These are phyloP conservation scores for Leishmania lainsoni DNA, from an alignment of 208 protist genomes.

Conservation along the genomic window DNA sequence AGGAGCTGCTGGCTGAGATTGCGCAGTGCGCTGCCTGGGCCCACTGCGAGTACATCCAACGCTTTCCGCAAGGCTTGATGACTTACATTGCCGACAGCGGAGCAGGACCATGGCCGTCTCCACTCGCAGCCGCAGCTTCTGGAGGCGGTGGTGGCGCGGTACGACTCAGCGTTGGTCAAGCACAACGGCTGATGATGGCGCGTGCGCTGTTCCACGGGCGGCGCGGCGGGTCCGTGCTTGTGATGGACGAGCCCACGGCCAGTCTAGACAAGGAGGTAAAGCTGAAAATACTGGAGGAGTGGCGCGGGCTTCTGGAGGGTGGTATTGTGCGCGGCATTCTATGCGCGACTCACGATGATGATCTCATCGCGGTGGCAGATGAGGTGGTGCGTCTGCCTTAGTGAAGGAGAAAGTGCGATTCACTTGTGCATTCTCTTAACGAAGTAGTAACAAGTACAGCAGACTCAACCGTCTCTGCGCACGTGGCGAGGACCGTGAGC, in stretches of 20 bases:
- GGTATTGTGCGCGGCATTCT: conserved; percentile 51
- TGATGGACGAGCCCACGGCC: conserved; percentile 83
- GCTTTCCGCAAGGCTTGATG: conserved; percentile 64
- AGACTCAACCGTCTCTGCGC: too few species aligned
- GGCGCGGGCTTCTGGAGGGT: conserved; percentile 44
- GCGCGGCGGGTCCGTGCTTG: conserved; percentile 49
- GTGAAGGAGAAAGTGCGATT: not conserved
- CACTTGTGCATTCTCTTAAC: not conserved
- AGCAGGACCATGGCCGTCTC: conserved; percentile 22
- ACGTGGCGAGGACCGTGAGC: too few species aligned
- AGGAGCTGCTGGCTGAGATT: conserved; percentile 37
- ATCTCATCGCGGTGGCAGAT: conserved; percentile 59
- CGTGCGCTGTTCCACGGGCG: conserved; percentile 65
- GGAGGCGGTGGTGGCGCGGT: conserved; percentile 33
- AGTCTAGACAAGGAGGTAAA: conserved; percentile 63
- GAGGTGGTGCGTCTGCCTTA: conserved; percentile 44
- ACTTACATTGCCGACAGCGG: conserved; percentile 53
- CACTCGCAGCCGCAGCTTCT: conserved; percentile 16
- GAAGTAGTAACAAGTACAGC: not conserved
- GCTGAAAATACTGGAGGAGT: conserved; percentile 45
- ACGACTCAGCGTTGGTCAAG: conserved; percentile 73
- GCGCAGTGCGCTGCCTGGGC: conserved; percentile 47
- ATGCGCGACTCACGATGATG: conserved; percentile 68
- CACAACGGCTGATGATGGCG: conserved; percentile 76
- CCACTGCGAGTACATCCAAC: conserved; percentile 61